phyloP scores from a whole-genome alignment of 2,329 filamentous ascomycete species.

The Pestalotiopsis fici region DNA sequence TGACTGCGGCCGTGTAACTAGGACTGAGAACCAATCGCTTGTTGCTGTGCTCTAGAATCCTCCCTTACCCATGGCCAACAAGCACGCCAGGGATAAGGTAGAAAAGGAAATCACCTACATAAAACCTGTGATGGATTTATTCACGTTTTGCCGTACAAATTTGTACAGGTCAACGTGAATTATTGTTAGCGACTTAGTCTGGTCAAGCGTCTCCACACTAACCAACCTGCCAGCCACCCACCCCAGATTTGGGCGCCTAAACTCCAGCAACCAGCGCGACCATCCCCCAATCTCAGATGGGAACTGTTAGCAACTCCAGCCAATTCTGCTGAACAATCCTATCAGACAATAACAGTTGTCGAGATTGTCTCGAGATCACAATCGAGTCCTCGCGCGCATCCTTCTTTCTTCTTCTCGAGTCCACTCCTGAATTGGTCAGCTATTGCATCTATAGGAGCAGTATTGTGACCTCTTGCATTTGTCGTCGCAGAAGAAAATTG shows the following conservation, averaged over 20 bases:
- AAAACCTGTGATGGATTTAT: constrained; percentile 10
- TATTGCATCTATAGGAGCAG: neutral
- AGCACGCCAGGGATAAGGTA: neutral
- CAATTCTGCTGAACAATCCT: neutral
- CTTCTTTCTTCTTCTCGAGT: neutral
- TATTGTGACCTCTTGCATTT: neutral
- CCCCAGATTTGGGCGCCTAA: neutral
- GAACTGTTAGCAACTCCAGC: neutral
- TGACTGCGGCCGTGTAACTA: neutral
- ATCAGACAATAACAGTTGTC: neutral
- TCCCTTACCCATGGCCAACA: too few species aligned
- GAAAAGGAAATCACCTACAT: constrained; percentile 1
- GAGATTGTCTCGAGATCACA: neutral
- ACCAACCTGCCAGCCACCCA: neutral
- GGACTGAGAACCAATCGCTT: neutral
- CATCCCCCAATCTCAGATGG: neutral
- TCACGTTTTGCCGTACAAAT: constrained; percentile 20
- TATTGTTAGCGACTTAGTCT: constrained; percentile 14
- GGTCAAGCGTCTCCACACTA: neutral
- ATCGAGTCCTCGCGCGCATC: neutral
- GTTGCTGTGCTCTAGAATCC: neutral
- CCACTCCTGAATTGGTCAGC: neutral
- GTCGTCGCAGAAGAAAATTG: neutral
- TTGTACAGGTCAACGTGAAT: constrained; percentile 23
- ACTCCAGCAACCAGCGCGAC: neutral